Conservation (phyloP, 2,329 filamentous ascomycete species). For the Apiospora rasikravindrae region DNA sequence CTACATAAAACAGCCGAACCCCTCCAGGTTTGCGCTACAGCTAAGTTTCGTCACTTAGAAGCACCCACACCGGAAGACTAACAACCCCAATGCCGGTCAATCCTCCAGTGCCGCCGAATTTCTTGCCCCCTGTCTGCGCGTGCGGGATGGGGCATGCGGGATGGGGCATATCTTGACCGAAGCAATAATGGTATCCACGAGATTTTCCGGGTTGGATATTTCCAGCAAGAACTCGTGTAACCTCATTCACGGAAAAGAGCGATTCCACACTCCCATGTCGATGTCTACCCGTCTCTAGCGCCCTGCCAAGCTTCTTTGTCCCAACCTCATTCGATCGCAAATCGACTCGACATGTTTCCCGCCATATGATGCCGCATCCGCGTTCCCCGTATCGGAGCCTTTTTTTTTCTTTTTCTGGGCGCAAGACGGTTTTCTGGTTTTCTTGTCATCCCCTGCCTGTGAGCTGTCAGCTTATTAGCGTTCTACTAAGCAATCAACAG, state of each 20-base stretch:
- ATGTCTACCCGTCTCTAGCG: not conserved
- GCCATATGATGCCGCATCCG: not conserved
- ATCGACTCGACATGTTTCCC: not conserved
- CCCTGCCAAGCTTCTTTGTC: slow-evolving; percentile 2
- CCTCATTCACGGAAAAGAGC: not conserved
- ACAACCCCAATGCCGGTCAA: not conserved
- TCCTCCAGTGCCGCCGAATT: not conserved
- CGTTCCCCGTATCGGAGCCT: not conserved
- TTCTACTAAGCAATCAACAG: not conserved
- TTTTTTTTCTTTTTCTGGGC: not conserved
- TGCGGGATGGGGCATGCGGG: slow-evolving; percentile 10
- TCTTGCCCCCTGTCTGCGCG: not conserved
- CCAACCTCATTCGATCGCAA: slow-evolving; percentile 6
- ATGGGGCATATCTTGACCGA: not conserved
- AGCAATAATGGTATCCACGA: not conserved
- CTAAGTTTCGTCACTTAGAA: not conserved
- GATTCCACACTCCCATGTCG: slow-evolving; percentile 14
- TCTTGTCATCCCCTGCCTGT: not conserved
- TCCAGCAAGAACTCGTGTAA: not conserved
- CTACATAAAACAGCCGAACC: not conserved
- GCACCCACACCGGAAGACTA: not conserved
- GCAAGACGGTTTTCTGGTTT: not conserved
- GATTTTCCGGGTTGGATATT: not conserved
- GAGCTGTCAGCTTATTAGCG: not conserved
- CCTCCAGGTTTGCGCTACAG: not conserved